A percentile compares a stretch with the other conserved stretches of the same genome.
Conservation (phyloP, 2,329 filamentous ascomycete genomes). For the Pleoardoris graminearum region DNA sequence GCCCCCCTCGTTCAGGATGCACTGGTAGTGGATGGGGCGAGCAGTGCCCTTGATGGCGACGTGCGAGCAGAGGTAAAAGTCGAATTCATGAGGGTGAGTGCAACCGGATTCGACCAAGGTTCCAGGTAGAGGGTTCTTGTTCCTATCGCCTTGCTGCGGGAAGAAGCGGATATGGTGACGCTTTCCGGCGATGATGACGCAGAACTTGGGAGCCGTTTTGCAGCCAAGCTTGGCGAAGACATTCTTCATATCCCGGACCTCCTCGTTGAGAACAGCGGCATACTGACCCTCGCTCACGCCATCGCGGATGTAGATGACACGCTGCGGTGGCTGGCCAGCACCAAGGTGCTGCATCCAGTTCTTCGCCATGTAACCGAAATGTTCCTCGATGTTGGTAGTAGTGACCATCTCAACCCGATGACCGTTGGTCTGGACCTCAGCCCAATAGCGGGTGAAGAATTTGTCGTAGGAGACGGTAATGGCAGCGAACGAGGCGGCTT, state of each 20-base stretch:
- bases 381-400: slow-evolving; percentile 64
- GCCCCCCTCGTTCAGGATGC: slow-evolving; percentile 77
- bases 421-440: slow-evolving; percentile 80
- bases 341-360: slow-evolving; percentile 65
- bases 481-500: slow-evolving; percentile 75
- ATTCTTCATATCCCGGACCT: slow-evolving; percentile 71
- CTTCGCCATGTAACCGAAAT: slow-evolving; percentile 66
- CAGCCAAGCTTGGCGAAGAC: slow-evolving; percentile 53
- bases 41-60: slow-evolving; percentile 91
- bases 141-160: slow-evolving; percentile 71
- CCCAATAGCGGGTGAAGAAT: slow-evolving; percentile 72
- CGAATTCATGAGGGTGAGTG: slow-evolving; percentile 88
- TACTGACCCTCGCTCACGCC: slow-evolving; percentile 91
- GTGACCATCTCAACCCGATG: slow-evolving; percentile 78
- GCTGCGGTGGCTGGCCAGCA: slow-evolving; percentile 62
- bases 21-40: slow-evolving; percentile 88
- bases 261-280: slow-evolving; percentile 73
- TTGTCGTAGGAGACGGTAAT: slow-evolving; percentile 81
- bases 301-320: slow-evolving; percentile 90
- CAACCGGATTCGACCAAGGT: slow-evolving; percentile 86
- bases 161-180: slow-evolving; percentile 95
- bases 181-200: slow-evolving; percentile 88
- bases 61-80: slow-evolving; percentile 76
- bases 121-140: slow-evolving; percentile 81
- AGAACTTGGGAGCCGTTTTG: slow-evolving; percentile 65